A percentile compares a stretch with the other conserved stretches of the same genome.
Conservation (phyloP, 768 basidiomycete species). For the Lactarius quietus region DNA sequence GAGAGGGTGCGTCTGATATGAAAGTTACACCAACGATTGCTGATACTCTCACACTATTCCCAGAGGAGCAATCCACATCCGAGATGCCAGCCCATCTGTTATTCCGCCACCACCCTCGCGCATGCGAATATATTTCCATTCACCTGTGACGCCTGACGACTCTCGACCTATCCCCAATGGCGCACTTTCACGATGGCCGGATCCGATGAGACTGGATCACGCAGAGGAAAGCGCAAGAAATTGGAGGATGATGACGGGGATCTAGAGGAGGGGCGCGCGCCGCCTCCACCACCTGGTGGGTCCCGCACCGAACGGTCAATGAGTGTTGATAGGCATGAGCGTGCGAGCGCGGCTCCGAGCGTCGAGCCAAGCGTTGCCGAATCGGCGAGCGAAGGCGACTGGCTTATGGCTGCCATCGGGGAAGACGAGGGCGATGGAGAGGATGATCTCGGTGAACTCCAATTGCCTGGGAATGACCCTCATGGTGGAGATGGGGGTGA, state of each 20-base stretch:
- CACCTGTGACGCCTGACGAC: constrained; percentile 80
- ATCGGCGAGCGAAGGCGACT: constrained; percentile 71
- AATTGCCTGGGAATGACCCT: constrained; percentile 13
- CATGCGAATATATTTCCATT: constrained; percentile 90
- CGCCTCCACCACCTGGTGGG: constrained; percentile 56
- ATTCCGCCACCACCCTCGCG: constrained; percentile 62
- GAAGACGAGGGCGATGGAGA: constrained; percentile 59
- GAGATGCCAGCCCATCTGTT: constrained; percentile 31
- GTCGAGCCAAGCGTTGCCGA: constrained; percentile 63
- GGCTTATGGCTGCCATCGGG: constrained; percentile 86
- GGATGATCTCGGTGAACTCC: constrained; percentile 30
- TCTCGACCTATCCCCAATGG: constrained; percentile 68
- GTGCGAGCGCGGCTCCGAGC: constrained; percentile 65
- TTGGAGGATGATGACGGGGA: constrained; percentile 86
- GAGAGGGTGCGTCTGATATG: constrained; percentile 3
- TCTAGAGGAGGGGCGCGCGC: constrained; percentile 63
- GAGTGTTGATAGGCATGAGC: constrained; percentile 54
- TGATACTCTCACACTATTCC: not conserved
- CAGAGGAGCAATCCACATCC: constrained; percentile 6
- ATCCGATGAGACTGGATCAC: constrained; percentile 46
- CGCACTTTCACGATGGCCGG: constrained; percentile 41
- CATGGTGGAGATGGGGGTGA: constrained; percentile 14
- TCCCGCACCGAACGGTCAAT: constrained; percentile 36
- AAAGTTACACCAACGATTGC: not conserved
- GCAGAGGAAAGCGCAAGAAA: constrained; percentile 87